Base-by-base conservation (phyloP, 1,284 basidiomycete genomes). In the Ceratobasidium sp. region DNA sequence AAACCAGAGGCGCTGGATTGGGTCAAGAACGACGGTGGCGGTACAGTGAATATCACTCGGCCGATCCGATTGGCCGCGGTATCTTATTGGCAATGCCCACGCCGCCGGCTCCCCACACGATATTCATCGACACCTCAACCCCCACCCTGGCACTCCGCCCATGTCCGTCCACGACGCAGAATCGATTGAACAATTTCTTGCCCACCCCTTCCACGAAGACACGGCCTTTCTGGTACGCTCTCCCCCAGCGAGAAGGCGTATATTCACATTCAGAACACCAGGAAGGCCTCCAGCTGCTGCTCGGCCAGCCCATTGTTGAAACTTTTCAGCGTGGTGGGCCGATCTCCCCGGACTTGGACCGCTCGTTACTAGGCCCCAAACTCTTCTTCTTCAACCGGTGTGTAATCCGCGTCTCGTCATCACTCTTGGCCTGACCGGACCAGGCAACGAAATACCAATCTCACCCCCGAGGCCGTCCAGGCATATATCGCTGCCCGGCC, bases 211-310 rank as follows among this genome's bases (percentile, higher is more conserved):
- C 49, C 65, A 68, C 51, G 49, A 68, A 34, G 65, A 68, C 51
- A 68, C 16, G 19, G 14, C 69, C 1, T 72, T 72, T 29, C 69
- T 72, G 2, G 59, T 62, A 61, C 27, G 41, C 54, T 43, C 27
- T n/a, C n/a, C 62, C 53, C 34, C 29, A 51, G 13, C 27, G n/a
- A n/a, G n/a, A n/a, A n/a, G 11, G 37, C 27, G 5, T 13, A 22
- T 31, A 27, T 19, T 68, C 49, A 56, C 27, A 19, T 39, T 53
- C n/a, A 14, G 27, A 37, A 39, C 39, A 8, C 62, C 41, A 74
- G 74, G 74, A 48, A 59, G 74, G 74, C 24, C 64, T 74, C 16
- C 74, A 68, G 31, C 56, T 66, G 19, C 39, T 74, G 41, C 63
- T 74, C 22, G 74, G 63, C 39, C 74, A 65, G 27, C 64, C 74